These are phyloP conservation scores for Bisporella sp. DNA, from an alignment of 2,329 filamentous ascomycete species.

Conservation along the genomic window DNA sequence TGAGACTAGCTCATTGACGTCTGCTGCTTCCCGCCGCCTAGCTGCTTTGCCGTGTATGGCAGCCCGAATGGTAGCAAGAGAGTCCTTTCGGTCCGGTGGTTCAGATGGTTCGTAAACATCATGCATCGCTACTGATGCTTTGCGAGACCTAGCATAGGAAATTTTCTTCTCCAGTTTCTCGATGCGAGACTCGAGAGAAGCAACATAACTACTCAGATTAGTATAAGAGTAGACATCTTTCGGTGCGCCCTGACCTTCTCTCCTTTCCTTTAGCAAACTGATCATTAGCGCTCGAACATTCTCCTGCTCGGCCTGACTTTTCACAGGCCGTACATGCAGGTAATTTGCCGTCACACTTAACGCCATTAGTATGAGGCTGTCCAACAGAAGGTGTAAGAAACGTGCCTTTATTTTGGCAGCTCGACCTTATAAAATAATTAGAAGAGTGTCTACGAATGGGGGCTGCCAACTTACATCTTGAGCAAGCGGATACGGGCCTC, in stretches of 20 bases:
- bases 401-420: constrained; percentile 83
- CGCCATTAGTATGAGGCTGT: constrained; percentile 12
- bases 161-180: constrained; percentile 81
- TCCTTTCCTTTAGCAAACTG: constrained; percentile 95
- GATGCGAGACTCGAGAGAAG: constrained; percentile 84
- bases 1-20: constrained; percentile 86
- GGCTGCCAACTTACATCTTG: constrained; percentile 49
- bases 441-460: constrained; percentile 2
- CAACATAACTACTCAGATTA: constrained; percentile 63
- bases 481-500: constrained; percentile 72
- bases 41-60: constrained; percentile 59
- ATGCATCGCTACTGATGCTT: constrained; percentile 61
- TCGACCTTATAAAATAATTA: constrained; percentile 45
- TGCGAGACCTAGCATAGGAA: constrained; percentile 61
- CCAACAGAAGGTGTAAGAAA: not conserved
- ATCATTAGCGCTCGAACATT: constrained; percentile 91
- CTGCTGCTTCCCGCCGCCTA: constrained; percentile 66
- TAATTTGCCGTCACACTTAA: constrained; percentile 84
- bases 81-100: constrained; percentile 53
- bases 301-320: constrained; percentile 75
- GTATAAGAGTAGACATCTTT: constrained; percentile 6
- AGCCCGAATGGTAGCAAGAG: constrained; percentile 52
- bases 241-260: constrained; percentile 54
- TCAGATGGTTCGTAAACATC: constrained; percentile 45
- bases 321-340: constrained; percentile 94